These are phyloP conservation scores for Metschnikowia sp. DNA, from an alignment of 805 yeast genomes.

Conservation along the genomic window DNA sequence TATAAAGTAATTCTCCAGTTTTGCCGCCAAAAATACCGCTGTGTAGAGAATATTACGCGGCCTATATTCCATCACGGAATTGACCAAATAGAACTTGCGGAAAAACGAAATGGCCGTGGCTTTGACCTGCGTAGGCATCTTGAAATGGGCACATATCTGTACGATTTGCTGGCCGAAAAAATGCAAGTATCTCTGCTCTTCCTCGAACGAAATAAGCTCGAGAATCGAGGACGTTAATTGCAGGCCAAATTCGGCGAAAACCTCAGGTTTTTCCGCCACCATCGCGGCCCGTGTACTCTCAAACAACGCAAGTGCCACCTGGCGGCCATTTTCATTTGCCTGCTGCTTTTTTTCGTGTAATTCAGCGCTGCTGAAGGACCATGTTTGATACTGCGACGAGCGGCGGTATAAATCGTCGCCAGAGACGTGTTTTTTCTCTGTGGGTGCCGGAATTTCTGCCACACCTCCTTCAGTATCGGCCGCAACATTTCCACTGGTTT, in stretches of 20 bases:
- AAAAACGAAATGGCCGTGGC: constrained; percentile 85
- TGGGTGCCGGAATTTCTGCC: background rate
- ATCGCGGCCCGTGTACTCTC: constrained; percentile 19
- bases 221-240: constrained; percentile 32
- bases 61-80: constrained; percentile 83
- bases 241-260: constrained; percentile 27
- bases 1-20: constrained; percentile 86
- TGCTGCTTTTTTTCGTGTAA: constrained; percentile 46
- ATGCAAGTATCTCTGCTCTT: constrained; percentile 64
- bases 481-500: too few relatives aligned
- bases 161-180: constrained; percentile 72
- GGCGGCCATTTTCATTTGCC: constrained; percentile 56
- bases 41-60: constrained; percentile 73
- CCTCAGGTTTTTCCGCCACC: constrained; percentile 23
- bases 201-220: constrained; percentile 56
- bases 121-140: constrained; percentile 82
- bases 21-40: constrained; percentile 86
- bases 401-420: constrained; percentile 87
- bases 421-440: constrained; percentile 34
- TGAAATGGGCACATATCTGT: constrained; percentile 66
- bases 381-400: constrained; percentile 75
- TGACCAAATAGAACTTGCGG: constrained; percentile 71
- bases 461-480: background rate
- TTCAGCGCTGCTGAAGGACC: constrained; percentile 75
- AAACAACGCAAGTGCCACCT: constrained; percentile 31